Base-by-base conservation (phyloP, 208 protist genomes). In the Giardia muris region DNA sequence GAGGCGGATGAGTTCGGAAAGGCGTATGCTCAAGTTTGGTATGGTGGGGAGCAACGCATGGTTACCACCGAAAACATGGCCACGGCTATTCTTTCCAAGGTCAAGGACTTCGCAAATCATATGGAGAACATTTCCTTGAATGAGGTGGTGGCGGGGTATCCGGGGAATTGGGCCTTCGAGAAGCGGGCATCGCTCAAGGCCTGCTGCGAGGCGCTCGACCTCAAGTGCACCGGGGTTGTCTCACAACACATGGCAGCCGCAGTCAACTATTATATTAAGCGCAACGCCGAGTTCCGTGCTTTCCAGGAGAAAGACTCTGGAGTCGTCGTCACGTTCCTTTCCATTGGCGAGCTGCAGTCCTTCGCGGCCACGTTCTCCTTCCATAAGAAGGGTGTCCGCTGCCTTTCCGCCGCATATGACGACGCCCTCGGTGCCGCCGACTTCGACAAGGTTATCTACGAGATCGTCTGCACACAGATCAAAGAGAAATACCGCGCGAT, bases 331-430 rank as follows among this genome's bases (percentile, higher is more conserved):
- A 46, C 2, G 2, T 43, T 90, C 45, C 44, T 90, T 19, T 90
- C 87, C 2, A 90, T 90, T 90, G 87, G 87, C 45, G 87, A 90
- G 43, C 2, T 90, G n/a, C 42, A 90, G 45, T 47, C 42, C 87
- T 90, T 47, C 44, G 46, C 1, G 46, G 2, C 44, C 43, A 45
- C 48, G 46, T 19, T 90, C 4, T n/a, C n/a, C n/a, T 43, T 90
- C 42, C n/a, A 90, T 47, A 90, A 90, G n/a, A n/a, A 2, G 42
- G 87, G 87, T 67, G 48, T 90, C n/a, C n/a, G 19, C 43, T 47
- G 42, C n/a, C 2, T 90, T 47, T 47, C 1, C n/a, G 2, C 2
- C n/a, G 87, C n/a, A 2, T 47, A 90, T 90, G n/a, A 22, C 30
- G 45, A 2, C 43, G 1, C n/a, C 42, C 4, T 90, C 1, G 87